Conservation (phyloP, 805 yeast species). For the Candida tallmaniae region DNA sequence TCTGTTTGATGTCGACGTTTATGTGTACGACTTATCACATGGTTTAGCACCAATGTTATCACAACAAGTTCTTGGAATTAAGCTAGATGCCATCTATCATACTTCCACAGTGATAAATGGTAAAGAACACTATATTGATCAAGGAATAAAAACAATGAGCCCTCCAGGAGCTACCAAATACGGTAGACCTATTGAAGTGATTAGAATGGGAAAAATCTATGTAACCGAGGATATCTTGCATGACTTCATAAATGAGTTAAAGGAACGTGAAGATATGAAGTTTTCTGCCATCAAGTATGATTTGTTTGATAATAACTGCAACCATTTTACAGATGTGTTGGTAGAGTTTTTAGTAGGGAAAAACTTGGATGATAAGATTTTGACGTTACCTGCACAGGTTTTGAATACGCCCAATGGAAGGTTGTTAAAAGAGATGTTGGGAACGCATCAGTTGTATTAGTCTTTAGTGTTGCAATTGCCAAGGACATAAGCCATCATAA, state of each 20-base stretch:
- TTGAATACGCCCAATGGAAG: conserved; percentile 36
- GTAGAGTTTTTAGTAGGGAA: conserved; percentile 55
- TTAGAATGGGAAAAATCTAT: conserved; percentile 51
- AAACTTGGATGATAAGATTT: conserved; percentile 50
- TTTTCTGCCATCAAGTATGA: conserved; percentile 49
- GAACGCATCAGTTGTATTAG: too few species aligned
- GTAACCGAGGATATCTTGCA: conserved; percentile 48
- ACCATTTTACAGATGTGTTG: conserved; percentile 58
- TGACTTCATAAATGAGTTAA: conserved; percentile 50
- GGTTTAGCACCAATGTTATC: conserved; percentile 56
- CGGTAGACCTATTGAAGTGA: conserved; percentile 51
- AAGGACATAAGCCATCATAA: too few species aligned
- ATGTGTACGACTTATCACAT: conserved; percentile 59
- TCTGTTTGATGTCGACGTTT: conserved; percentile 42
- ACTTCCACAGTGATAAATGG: conserved; percentile 53
- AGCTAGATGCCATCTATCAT: conserved; percentile 63
- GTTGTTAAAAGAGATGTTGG: conserved; percentile 29
- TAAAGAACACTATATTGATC: conserved; percentile 57
- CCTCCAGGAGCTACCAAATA: conserved; percentile 54
- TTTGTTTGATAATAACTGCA: conserved; percentile 61
- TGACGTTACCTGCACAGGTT: conserved; percentile 48
- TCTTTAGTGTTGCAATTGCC: too few species aligned
- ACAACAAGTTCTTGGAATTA: conserved; percentile 47
- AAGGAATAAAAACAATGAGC: conserved; percentile 41
- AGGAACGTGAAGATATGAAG: conserved; percentile 30